A percentile compares a stretch with the other conserved stretches of the same genome.
Conservation (phyloP, 768 basidiomycete genomes). For the Auricularia sp. region DNA sequence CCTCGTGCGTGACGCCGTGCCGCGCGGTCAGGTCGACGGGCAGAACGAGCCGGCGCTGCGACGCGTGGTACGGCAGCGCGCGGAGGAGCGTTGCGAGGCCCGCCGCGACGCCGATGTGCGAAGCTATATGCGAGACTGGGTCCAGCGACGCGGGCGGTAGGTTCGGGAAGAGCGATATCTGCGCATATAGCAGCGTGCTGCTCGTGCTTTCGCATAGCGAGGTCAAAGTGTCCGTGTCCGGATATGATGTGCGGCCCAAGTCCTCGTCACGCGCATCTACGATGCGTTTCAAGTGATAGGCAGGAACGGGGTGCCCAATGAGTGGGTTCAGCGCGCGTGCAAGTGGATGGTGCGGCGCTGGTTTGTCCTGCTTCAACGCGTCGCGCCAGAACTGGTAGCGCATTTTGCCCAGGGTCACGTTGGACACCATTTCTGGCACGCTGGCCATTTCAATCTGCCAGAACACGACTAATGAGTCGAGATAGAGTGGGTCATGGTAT, state of each 20-base stretch:
- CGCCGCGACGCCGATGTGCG: slow-evolving; percentile 70
- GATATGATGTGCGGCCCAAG: slow-evolving; percentile 23
- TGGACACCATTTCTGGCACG: slow-evolving; percentile 68
- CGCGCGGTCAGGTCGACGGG: slow-evolving; percentile 75
- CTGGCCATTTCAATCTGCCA: slow-evolving; percentile 65
- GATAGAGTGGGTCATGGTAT: not conserved
- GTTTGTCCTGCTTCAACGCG: slow-evolving; percentile 63
- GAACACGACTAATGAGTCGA: not conserved
- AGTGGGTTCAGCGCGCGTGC: slow-evolving; percentile 58
- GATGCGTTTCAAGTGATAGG: slow-evolving; percentile 75
- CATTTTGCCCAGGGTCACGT: slow-evolving; percentile 67
- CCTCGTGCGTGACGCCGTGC: slow-evolving; percentile 70
- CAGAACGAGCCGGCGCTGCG: slow-evolving; percentile 59
- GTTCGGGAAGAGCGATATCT: slow-evolving; percentile 52
- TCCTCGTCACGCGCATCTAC: slow-evolving; percentile 53
- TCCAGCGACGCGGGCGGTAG: slow-evolving; percentile 35
- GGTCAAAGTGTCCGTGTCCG: slow-evolving; percentile 58
- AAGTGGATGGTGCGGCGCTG: slow-evolving; percentile 71
- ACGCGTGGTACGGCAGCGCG: slow-evolving; percentile 67
- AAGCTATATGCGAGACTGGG: slow-evolving; percentile 63
- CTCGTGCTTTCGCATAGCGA: slow-evolving; percentile 74
- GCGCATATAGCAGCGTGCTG: slow-evolving; percentile 66
- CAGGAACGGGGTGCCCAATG: slow-evolving; percentile 36
- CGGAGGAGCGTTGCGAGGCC: slow-evolving; percentile 64
- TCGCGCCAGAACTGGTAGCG: slow-evolving; percentile 85